These are phyloP conservation scores for Trametes pubescens DNA, from an alignment of 1,284 basidiomycete species.

Conservation along the genomic window DNA sequence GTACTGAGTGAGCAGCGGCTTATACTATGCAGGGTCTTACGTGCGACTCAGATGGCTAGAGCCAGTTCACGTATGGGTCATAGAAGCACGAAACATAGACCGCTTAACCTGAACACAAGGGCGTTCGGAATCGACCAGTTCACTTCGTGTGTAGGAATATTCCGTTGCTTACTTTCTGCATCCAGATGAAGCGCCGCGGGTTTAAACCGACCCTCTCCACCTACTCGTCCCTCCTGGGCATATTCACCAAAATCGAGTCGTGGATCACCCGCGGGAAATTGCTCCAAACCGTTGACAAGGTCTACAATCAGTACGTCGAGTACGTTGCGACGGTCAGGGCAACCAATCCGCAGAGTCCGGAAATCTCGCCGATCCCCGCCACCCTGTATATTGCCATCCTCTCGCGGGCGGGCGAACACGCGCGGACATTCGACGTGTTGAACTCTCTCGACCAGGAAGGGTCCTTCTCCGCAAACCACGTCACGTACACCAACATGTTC, in stretches of 20 bases:
- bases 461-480: slow-evolving; percentile 59
- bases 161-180: slow-evolving; percentile 3
- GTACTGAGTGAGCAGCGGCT: too few species aligned
- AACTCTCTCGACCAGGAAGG: slow-evolving; percentile 67
- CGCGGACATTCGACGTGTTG: slow-evolving; percentile 77
- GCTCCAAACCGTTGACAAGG: slow-evolving; percentile 61
- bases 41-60: too few species aligned
- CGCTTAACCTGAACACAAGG: too few species aligned
- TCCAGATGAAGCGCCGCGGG: slow-evolving; percentile 82
- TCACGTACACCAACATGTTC: slow-evolving; percentile 71
- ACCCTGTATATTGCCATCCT: slow-evolving; percentile 71
- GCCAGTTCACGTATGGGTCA: too few species aligned
- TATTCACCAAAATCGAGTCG: slow-evolving; percentile 62
- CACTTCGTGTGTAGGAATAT: not conserved
- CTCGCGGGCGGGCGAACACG: slow-evolving; percentile 60
- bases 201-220: slow-evolving; percentile 71
- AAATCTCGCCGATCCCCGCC: slow-evolving; percentile 57
- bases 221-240: slow-evolving; percentile 69
- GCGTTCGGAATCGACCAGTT: too few species aligned
- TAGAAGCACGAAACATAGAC: too few species aligned
- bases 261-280: slow-evolving; percentile 66
- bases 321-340: slow-evolving; percentile 57
- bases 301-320: slow-evolving; percentile 63
- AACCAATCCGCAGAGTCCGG: slow-evolving; percentile 52
- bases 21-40: too few species aligned